phyloP scores from a whole-genome alignment of 176 grass and related monocot species.

The Musa beccarii region DNA sequence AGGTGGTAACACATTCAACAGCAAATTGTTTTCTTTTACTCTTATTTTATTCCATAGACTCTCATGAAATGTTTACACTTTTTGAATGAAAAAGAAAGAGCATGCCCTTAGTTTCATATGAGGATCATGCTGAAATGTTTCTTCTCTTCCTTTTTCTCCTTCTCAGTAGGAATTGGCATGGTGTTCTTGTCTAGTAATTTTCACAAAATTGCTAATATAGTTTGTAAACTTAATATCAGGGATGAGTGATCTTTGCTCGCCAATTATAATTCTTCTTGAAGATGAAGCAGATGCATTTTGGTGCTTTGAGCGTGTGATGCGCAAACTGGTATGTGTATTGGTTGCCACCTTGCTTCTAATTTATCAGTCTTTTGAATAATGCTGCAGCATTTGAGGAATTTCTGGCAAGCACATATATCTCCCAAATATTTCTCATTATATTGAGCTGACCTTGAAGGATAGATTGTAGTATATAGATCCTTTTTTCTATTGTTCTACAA shows the following conservation, averaged over 20 bases:
- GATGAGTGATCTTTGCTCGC: constrained; percentile 99
- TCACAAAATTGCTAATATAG: neutral
- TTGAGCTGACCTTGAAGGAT: too few species aligned
- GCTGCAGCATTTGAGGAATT: too few species aligned
- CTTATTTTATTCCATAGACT: neutral
- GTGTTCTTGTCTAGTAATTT: too few species aligned
- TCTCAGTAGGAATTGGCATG: neutral
- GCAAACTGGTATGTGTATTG: constrained; percentile 68
- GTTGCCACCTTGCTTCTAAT: constrained; percentile 2
- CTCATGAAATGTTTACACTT: constrained; percentile 3
- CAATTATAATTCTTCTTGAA: constrained; percentile 86
- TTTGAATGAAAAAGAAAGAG: neutral
- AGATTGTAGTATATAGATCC: too few species aligned
- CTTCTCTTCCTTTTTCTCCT: too few species aligned
- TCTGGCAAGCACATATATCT: too few species aligned
- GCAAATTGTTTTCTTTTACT: neutral
- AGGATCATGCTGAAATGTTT: too few species aligned
- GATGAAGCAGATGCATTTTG: constrained; percentile 98
- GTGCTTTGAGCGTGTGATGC: constrained; percentile 97
- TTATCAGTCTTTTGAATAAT: neutral
- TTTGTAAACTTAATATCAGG: constrained; percentile 47
- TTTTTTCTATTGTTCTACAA: too few species aligned
- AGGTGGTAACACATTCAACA: constrained; percentile 34
- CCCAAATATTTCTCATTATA: too few species aligned
- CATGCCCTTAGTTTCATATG: neutral